Conservation (phyloP, 31 red algal genomes). For the Odonthalia washingtoniensis region DNA sequence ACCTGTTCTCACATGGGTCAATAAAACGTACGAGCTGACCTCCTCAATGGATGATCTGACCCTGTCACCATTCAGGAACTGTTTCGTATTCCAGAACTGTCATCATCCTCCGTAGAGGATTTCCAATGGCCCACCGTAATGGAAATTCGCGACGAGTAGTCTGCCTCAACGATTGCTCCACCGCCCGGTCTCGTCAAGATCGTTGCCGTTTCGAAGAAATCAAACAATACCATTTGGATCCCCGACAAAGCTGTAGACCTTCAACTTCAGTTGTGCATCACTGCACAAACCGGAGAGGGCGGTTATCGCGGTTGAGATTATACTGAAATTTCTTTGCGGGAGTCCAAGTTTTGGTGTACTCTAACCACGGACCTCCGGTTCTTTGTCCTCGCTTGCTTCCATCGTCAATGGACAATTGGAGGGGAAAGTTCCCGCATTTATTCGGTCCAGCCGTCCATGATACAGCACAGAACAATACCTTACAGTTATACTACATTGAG, state of each 20-base stretch:
- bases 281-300: conserved; percentile 12
- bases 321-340: background rate
- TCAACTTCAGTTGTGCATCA: conserved; percentile 22
- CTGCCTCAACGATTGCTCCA: background rate
- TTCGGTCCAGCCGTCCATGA: conserved; percentile 10
- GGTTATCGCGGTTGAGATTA: background rate
- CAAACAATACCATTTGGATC: background rate
- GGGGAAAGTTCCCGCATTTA: background rate
- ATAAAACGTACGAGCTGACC: conserved; percentile 1
- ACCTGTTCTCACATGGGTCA: background rate
- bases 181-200: background rate
- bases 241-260: background rate
- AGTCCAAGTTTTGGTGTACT: background rate
- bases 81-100: background rate
- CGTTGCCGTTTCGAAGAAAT: background rate
- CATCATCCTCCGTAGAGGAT: background rate
- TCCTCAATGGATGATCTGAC: background rate
- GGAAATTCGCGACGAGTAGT: background rate
- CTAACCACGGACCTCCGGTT: background rate
- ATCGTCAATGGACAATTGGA: conserved; percentile 17
- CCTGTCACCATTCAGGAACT: background rate
- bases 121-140: background rate
- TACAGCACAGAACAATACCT: background rate
- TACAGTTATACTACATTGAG: conserved; percentile 35
- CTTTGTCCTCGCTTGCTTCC: background rate